Conservation (phyloP, 495 filamentous ascomycete genomes). For the Talaromyces stipitatus region DNA sequence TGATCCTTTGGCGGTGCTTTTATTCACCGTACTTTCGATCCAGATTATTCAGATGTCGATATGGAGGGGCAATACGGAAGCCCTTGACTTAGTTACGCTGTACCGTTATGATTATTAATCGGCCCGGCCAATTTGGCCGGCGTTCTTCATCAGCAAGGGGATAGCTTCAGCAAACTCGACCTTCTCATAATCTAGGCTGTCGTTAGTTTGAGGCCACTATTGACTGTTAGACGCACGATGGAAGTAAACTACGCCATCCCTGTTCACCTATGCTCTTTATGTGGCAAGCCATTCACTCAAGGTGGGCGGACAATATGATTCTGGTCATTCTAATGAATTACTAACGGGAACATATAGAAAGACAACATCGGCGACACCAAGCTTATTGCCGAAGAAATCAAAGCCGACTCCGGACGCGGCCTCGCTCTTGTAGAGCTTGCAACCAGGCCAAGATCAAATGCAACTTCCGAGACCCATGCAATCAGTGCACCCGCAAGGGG, state of each 20-base stretch:
- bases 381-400: background rate
- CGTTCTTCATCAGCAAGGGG: background rate
- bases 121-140: slow-evolving; percentile 5
- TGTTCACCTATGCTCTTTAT: slow-evolving; percentile 4
- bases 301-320: slow-evolving; percentile 3
- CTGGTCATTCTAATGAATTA: background rate
- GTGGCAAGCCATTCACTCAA: slow-evolving; percentile 8
- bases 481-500: slow-evolving; percentile 7
- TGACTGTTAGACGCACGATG: background rate
- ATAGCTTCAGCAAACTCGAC: background rate
- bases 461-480: slow-evolving; percentile 6
- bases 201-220: background rate
- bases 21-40: no score
- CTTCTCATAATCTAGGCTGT: background rate
- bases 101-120: background rate
- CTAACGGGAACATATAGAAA: background rate
- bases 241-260: background rate
- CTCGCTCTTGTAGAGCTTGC: slow-evolving; percentile 11
- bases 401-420: slow-evolving; percentile 2
- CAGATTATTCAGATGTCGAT: background rate
- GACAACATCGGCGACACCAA: slow-evolving; percentile 1
- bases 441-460: slow-evolving; percentile 14
- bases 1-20: no score
- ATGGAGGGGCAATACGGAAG: no score
- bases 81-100: no score